Conservation (phyloP, 495 filamentous ascomycete species). For the Staphylotrichum tortipilum region DNA sequence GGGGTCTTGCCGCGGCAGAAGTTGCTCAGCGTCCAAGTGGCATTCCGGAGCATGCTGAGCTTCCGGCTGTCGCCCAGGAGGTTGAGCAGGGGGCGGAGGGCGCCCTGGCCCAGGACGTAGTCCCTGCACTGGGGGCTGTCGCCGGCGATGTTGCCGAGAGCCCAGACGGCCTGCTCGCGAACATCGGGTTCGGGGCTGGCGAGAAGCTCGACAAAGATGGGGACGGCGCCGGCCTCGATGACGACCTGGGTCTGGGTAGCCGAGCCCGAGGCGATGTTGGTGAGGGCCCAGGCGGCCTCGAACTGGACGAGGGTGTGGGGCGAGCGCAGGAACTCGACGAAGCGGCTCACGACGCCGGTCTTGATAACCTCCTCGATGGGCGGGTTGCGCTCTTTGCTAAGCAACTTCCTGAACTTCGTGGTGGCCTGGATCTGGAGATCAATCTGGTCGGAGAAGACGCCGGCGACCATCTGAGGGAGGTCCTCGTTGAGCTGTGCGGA, state of each 20-base stretch:
- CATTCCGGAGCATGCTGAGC: conserved; percentile 97
- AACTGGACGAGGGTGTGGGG: conserved; percentile 98
- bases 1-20: conserved; percentile 99
- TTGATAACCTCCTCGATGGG: conserved; percentile 99
- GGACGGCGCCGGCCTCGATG: conserved; percentile 95
- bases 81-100: conserved; percentile 77
- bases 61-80: conserved; percentile 96
- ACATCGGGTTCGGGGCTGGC: conserved; percentile 96
- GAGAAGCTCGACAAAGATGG: conserved; percentile 95
- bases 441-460: conserved; percentile 97
- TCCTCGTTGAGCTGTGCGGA: conserved; percentile 86
- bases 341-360: conserved; percentile 93
- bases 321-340: conserved; percentile 96
- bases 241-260: conserved; percentile 97
- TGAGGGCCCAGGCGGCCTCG: conserved; percentile 97
- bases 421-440: conserved; percentile 98
- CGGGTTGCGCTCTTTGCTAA: conserved; percentile 98
- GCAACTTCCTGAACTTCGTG: conserved; percentile 94
- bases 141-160: conserved; percentile 96
- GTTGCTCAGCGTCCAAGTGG: conserved; percentile 99
- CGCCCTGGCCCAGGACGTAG: conserved; percentile 83
- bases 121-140: conserved; percentile 96
- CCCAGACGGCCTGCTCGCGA: conserved; percentile 97
- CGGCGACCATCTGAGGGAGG: conserved; percentile 93
- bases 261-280: conserved; percentile 97